phyloP scores from a whole-genome alignment of 2,329 filamentous ascomycete genomes.

The Ophiosphaerella herpotricha region DNA sequence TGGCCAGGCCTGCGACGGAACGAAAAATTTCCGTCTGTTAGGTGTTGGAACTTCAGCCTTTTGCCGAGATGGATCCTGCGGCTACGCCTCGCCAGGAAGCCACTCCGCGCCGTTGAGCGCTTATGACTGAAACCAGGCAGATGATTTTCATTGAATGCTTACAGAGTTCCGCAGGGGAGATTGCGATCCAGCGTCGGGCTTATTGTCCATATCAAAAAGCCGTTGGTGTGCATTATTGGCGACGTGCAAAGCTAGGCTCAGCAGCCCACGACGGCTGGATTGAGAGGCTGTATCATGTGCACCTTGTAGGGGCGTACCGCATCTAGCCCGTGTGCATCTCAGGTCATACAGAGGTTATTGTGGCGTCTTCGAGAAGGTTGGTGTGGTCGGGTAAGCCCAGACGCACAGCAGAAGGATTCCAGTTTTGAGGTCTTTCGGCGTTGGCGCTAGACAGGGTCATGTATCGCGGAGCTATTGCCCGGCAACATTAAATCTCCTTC shows the following conservation, averaged over 20 bases:
- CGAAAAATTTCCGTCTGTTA: slow-evolving; percentile 36
- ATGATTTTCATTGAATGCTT: slow-evolving; percentile 25
- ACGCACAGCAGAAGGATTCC: slow-evolving; percentile 14
- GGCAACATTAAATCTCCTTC: slow-evolving; percentile 33
- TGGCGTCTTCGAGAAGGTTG: slow-evolving; percentile 38
- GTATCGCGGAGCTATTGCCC: slow-evolving; percentile 24
- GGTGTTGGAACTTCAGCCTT: slow-evolving; percentile 14
- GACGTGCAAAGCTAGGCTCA: slow-evolving; percentile 13
- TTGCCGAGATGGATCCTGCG: slow-evolving; percentile 20
- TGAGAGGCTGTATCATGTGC: not conserved
- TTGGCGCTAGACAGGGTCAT: slow-evolving; percentile 23
- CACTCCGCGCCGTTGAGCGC: slow-evolving; percentile 25
- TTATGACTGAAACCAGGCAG: slow-evolving; percentile 17
- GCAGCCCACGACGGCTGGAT: slow-evolving; percentile 7
- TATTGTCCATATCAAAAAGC: slow-evolving; percentile 30
- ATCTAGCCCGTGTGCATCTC: slow-evolving; percentile 12
- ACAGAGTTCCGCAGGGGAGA: slow-evolving; percentile 20
- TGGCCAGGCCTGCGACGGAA: slow-evolving; percentile 28
- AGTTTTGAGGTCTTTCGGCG: slow-evolving; percentile 23
- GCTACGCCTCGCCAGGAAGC: slow-evolving; percentile 21
- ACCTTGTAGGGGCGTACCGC: slow-evolving; percentile 2
- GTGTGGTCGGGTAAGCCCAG: slow-evolving; percentile 15
- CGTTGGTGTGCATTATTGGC: slow-evolving; percentile 21
- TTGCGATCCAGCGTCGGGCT: slow-evolving; percentile 14
- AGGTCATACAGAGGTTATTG: slow-evolving; percentile 23